Percentiles rank a stretch among this genome's conserved stretches.
Conservation (phyloP, 768 basidiomycete species). For the Pleurotus eryngii region DNA sequence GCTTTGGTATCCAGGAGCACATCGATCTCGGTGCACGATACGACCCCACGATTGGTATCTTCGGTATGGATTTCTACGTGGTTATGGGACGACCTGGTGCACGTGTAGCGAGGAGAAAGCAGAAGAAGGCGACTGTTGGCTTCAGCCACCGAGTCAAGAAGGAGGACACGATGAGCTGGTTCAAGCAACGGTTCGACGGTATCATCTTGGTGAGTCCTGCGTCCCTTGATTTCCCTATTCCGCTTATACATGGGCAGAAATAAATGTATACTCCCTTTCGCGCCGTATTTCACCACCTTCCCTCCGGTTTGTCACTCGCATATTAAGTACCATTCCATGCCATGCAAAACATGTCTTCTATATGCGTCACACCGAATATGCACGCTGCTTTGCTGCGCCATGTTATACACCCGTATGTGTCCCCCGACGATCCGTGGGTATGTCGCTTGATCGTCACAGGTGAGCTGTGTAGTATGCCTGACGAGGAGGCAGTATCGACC, state of each 20-base stretch:
- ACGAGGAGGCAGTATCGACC: no score
- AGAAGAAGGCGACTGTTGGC: constrained; percentile 84
- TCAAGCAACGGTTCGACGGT: constrained; percentile 99
- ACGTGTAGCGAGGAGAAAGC: constrained; percentile 88
- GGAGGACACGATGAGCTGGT: constrained; percentile 97
- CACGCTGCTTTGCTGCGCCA: background rate
- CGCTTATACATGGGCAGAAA: background rate
- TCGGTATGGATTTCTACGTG: constrained; percentile 99
- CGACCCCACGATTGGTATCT: constrained; percentile 98
- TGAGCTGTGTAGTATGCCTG: no score
- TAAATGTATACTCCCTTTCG: background rate
- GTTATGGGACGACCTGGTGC: constrained; percentile 96
- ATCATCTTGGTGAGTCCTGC: constrained; percentile 76
- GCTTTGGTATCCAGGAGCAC: constrained; percentile 98
- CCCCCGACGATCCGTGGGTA: background rate
- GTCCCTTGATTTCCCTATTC: background rate
- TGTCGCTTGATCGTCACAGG: no score
- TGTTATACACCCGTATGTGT: background rate
- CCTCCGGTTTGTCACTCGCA: constrained; percentile 4
- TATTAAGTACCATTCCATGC: constrained; percentile 8
- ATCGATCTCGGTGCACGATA: constrained; percentile 99
- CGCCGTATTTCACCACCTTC: background rate
- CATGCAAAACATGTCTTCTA: constrained; percentile 4
- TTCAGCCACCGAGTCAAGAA: constrained; percentile 88
- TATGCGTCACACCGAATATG: constrained; percentile 7